phyloP scores from a whole-genome alignment of 371 early-diverging fungal species.

The Mycotypha africana region DNA sequence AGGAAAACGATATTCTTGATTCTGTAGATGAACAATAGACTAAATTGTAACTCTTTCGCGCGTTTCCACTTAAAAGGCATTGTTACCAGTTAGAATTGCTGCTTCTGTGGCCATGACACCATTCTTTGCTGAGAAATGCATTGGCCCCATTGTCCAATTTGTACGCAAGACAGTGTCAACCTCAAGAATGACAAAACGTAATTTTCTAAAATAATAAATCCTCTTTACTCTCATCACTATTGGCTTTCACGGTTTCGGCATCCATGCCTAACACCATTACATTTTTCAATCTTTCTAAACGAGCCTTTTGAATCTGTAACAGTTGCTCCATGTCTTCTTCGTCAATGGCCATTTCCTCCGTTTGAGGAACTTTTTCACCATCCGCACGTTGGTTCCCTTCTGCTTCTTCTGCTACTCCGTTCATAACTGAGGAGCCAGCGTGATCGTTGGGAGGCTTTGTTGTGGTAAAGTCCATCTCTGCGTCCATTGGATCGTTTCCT shows the following conservation, averaged over 20 bases:
- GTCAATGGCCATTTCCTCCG: slow-evolving; percentile 2
- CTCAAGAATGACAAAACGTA: no score
- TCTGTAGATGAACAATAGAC: no score
- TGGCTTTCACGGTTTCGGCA: slow-evolving; percentile 29
- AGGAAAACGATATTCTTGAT: no score
- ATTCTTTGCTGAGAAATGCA: slow-evolving; percentile 47
- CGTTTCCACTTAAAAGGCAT: no score
- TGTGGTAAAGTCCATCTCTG: slow-evolving; percentile 9
- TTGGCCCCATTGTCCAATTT: slow-evolving; percentile 21
- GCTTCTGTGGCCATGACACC: slow-evolving; percentile 68
- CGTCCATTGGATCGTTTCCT: slow-evolving; percentile 6
- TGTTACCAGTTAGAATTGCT: slow-evolving; percentile 65
- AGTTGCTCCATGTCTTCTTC: slow-evolving; percentile 39
- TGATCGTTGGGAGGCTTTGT: no score
- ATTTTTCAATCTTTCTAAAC: slow-evolving; percentile 34
- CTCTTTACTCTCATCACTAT: slow-evolving; percentile 26
- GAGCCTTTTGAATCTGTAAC: slow-evolving; percentile 36
- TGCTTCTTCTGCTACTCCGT: no score
- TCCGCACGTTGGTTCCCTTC: no score
- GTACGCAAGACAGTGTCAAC: slow-evolving; percentile 4
- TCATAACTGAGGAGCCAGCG: no score
- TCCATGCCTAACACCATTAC: slow-evolving; percentile 41
- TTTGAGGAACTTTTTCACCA: no score
- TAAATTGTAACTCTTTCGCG: no score
- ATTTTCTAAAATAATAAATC: slow-evolving; percentile 36